These are phyloP conservation scores for Fusarium sp. DNA, from an alignment of 2,329 filamentous ascomycete genomes.

Conservation along the genomic window DNA sequence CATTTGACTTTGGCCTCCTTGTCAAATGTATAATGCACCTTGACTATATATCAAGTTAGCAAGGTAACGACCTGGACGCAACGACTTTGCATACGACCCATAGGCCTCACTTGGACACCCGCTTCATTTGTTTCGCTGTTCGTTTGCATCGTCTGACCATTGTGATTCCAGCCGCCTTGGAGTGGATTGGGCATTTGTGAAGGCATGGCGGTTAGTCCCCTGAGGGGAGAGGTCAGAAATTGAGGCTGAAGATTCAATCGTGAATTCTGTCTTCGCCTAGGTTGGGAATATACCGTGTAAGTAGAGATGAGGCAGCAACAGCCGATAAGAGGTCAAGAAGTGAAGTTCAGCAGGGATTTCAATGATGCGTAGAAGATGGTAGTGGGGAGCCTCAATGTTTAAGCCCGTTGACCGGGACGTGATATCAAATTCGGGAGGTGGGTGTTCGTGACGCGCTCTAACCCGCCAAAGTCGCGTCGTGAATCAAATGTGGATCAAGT, in stretches of 20 bases:
- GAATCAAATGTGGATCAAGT: conserved; percentile 44
- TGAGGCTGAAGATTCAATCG: conserved; percentile 16
- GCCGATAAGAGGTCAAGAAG: conserved; percentile 14
- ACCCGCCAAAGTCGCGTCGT: conserved; percentile 50
- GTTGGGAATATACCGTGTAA: conserved; percentile 2
- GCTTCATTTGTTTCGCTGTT: conserved; percentile 54
- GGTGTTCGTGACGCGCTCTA: conserved; percentile 56
- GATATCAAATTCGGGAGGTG: conserved; percentile 52
- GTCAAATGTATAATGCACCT: conserved; percentile 97
- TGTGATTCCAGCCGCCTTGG: conserved; percentile 50
- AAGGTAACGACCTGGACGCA: conserved; percentile 16
- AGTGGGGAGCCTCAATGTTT: conserved; percentile 35
- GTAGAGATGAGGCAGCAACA: neutral
- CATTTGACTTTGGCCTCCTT: conserved; percentile 89
- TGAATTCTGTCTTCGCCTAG: conserved; percentile 3
- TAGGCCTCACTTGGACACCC: conserved; percentile 70
- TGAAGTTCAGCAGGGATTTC: conserved; percentile 16
- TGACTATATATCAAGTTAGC: conserved; percentile 70
- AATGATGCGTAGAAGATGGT: conserved; percentile 22
- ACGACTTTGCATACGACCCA: conserved; percentile 70
- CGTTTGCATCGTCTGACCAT: conserved; percentile 48
- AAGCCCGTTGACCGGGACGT: conserved; percentile 42
- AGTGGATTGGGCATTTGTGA: conserved; percentile 54
- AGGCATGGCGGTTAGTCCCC: conserved; percentile 53
- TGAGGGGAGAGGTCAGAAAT: conserved; percentile 39